These are phyloP conservation scores for Backusella parvicylindrica DNA, from an alignment of 192 early-diverging fungal species.

Conservation along the genomic window DNA sequence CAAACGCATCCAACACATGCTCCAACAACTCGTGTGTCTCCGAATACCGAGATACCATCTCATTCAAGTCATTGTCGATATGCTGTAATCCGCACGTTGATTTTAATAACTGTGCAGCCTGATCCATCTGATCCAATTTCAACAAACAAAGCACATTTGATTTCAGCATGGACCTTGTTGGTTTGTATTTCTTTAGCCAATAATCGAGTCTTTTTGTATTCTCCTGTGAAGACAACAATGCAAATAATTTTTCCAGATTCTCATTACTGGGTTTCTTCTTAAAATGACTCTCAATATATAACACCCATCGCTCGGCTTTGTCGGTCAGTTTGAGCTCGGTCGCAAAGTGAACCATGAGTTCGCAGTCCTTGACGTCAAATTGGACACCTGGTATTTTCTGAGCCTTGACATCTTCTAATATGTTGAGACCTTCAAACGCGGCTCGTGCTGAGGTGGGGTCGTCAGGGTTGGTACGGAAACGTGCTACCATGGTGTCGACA, in stretches of 20 bases:
- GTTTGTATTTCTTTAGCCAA: neutral
- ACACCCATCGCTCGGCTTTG: neutral
- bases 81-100: neutral
- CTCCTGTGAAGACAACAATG: neutral
- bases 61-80: neutral
- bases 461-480: neutral
- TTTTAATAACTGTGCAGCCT: neutral
- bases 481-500: neutral
- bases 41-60: neutral
- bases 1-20: constrained; percentile 7
- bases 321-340: neutral
- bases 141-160: neutral
- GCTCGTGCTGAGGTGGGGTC: neutral
- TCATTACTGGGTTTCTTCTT: neutral
- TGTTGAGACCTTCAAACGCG: neutral
- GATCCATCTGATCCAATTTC: neutral
- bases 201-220: neutral
- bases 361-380: neutral
- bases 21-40: neutral
- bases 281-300: neutral
- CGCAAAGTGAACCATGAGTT: neutral
- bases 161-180: neutral
- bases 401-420: constrained; percentile 4
- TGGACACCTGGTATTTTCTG: neutral
- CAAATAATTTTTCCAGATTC: neutral